Percentiles rank a stretch among this genome's conserved stretches.
phyloP scores from a whole-genome alignment of 345 rosid genomes.

The Hirschfeldia incana region DNA sequence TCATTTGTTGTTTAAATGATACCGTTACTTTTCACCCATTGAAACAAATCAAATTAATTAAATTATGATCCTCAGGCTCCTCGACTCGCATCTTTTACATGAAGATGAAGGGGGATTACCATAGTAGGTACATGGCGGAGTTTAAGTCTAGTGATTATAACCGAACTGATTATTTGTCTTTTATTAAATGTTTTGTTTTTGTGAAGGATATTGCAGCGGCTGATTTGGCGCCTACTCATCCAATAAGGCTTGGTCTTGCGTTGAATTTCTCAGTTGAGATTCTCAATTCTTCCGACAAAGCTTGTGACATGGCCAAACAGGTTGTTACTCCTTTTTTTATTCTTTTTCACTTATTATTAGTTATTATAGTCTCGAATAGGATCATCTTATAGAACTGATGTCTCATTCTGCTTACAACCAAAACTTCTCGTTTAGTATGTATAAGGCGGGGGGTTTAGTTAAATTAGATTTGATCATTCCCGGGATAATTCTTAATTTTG shows the following conservation, averaged over 20 bases:
- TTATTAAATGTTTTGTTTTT: not conserved
- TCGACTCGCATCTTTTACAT: slow-evolving; percentile 76
- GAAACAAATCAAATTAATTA: too few species aligned
- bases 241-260: slow-evolving; percentile 83
- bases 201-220: slow-evolving; percentile 65
- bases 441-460: not conserved
- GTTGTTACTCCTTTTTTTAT: slow-evolving; percentile 34
- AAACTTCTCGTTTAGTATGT: not conserved
- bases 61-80: slow-evolving; percentile 46
- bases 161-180: not conserved
- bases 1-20: too few species aligned
- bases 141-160: slow-evolving; percentile 45
- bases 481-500: not conserved
- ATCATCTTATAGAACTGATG: not conserved
- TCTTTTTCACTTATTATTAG: not conserved
- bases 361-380: not conserved
- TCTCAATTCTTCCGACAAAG: slow-evolving; percentile 87
- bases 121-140: slow-evolving; percentile 92
- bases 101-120: slow-evolving; percentile 98
- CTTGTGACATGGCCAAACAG: slow-evolving; percentile 96
- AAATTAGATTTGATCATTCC: not conserved
- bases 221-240: slow-evolving; percentile 93
- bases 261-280: slow-evolving; percentile 90
- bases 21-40: too few species aligned
- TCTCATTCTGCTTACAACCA: not conserved